Evolutionary conservation across 164 flowering plant species (phyloP).

Genomic region (Euptelea pleiosperma): DNA sequence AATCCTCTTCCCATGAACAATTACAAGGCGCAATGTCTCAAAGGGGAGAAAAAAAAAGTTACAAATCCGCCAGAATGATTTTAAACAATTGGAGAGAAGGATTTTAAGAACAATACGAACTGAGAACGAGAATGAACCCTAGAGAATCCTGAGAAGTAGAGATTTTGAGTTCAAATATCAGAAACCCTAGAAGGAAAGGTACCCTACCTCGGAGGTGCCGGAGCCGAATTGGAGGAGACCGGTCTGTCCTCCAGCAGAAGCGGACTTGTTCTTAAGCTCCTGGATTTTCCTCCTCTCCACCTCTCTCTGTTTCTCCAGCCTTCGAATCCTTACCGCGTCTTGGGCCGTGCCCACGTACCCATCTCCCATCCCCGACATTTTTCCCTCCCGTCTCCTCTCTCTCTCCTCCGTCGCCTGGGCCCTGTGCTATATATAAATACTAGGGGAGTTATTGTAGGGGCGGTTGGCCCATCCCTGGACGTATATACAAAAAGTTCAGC

Average conservation of each 20-base stretch:
- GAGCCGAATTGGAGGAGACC: constrained; percentile 99
- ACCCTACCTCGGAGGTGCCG: constrained; percentile 74
- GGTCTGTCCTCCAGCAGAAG: constrained; percentile 78
- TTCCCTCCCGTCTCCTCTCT: constrained; percentile 14
- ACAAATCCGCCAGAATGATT: not conserved
- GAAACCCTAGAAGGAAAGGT: no score
- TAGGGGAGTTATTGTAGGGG: no score
- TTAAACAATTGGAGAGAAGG: no score
- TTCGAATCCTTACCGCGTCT: constrained; percentile 89
- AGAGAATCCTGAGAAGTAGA: not conserved
- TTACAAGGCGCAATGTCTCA: no score
- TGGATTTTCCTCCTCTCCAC: constrained; percentile 87
- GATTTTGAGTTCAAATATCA: not conserved
- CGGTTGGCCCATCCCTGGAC: no score
- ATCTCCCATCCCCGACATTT: constrained; percentile 99
- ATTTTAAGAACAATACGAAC: no score
- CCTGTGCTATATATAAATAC: no score
- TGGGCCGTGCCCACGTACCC: constrained; percentile 99
- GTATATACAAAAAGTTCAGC: no score
- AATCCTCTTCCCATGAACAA: no score
- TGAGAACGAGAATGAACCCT: not conserved
- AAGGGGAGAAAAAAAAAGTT: not conserved
- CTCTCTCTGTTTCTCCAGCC: constrained; percentile 94
- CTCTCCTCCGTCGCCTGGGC: constrained; percentile 41
- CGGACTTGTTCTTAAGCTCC: constrained; percentile 89